Evolutionary conservation across 331 rosid genomes (phyloP).

Genomic region (Malus hybrid): DNA sequence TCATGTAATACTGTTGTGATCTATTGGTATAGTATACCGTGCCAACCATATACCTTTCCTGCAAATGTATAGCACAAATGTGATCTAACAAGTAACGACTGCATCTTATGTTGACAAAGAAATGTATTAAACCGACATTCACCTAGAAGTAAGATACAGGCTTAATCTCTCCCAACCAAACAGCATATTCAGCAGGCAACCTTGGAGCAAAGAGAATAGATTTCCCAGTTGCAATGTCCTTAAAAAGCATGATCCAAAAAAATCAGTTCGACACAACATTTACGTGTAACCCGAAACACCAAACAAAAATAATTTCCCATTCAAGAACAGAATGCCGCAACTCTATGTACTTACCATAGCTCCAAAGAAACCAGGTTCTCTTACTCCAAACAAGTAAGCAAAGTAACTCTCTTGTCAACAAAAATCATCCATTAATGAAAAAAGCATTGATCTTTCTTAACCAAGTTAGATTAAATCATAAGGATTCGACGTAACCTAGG

Average conservation of each 20-base stretch:
- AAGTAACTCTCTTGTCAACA: constrained; percentile 85
- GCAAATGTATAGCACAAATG: constrained; percentile 20
- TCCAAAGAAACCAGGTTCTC: constrained; percentile 80
- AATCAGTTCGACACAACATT: background rate
- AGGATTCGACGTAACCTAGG: too few relatives aligned
- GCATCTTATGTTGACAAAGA: background rate
- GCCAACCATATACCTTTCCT: constrained; percentile 74
- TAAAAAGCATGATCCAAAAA: background rate
- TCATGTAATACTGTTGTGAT: constrained; percentile 45
- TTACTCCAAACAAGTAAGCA: constrained; percentile 83
- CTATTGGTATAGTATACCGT: constrained; percentile 33
- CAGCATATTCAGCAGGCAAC: constrained; percentile 78
- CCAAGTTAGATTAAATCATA: background rate
- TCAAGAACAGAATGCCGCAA: background rate
- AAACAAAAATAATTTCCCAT: too few relatives aligned
- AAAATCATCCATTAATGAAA: background rate
- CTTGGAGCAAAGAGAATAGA: constrained; percentile 73
- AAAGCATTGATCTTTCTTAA: background rate
- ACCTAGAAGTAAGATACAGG: constrained; percentile 60
- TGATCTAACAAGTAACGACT: constrained; percentile 18
- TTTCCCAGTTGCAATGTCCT: constrained; percentile 70
- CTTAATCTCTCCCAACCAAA: constrained; percentile 84
- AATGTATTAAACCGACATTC: constrained; percentile 11
- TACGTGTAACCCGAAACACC: too few relatives aligned
- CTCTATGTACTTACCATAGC: constrained; percentile 58